These are phyloP conservation scores for Phytophthora foliorum DNA, from an alignment of 352 stramenopile genomes.

Conservation along the genomic window DNA sequence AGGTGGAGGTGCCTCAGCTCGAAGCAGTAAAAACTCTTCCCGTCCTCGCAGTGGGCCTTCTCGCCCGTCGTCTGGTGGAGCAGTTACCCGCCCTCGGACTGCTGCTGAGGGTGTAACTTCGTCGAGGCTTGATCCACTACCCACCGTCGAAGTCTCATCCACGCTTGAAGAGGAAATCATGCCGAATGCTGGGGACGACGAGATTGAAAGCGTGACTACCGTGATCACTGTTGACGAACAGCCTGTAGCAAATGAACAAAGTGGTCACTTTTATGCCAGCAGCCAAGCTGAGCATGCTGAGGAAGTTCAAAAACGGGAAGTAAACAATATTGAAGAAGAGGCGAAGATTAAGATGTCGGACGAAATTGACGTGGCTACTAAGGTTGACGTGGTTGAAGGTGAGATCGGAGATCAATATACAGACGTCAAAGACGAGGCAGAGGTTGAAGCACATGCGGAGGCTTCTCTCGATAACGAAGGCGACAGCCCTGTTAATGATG, in stretches of 20 bases:
- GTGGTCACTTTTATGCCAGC: background rate
- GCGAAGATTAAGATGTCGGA: background rate
- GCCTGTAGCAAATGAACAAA: background rate
- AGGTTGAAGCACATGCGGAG: background rate
- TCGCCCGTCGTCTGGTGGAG: constrained; percentile 27
- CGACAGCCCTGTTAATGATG: background rate
- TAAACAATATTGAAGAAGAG: background rate
- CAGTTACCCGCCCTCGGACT: constrained; percentile 18
- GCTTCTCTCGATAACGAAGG: background rate
- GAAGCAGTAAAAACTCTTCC: constrained; percentile 10
- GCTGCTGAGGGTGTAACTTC: constrained; percentile 5
- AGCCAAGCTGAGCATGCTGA: background rate
- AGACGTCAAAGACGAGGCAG: background rate
- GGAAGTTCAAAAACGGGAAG: background rate
- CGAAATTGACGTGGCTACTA: background rate
- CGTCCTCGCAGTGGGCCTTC: constrained; percentile 19
- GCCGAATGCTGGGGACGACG: background rate
- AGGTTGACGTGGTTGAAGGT: background rate
- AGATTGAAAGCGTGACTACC: background rate
- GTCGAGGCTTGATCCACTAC: constrained; percentile 14
- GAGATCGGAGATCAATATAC: background rate
- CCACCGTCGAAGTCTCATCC: background rate
- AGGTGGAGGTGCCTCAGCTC: constrained; percentile 3
- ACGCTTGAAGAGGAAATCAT: constrained; percentile 4
- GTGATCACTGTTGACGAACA: background rate